Percentiles rank a stretch among this genome's conserved stretches.
Conservation (phyloP, 345 rosid genomes). For the Bretschneidera sinensis region DNA sequence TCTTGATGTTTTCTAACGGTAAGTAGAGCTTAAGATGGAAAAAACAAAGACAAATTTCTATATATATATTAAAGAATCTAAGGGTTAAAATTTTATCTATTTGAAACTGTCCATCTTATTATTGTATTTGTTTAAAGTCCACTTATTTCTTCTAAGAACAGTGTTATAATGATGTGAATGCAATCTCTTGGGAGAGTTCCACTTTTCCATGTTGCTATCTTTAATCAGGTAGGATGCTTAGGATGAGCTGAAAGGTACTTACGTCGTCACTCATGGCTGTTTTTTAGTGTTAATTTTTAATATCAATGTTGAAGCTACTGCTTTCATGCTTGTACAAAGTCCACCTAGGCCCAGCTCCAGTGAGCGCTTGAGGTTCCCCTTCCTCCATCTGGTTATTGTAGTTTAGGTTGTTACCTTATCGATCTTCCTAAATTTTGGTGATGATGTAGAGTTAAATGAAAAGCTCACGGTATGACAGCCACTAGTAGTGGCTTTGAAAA, state of each 20-base stretch:
- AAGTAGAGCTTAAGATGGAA: too few relatives aligned
- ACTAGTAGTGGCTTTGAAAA: slow-evolving; percentile 1
- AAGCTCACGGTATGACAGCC: not conserved
- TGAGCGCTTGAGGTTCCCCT: not conserved
- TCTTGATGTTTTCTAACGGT: not conserved
- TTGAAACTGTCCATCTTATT: not conserved
- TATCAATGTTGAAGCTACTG: not conserved
- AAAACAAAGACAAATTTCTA: too few relatives aligned
- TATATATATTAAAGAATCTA: not conserved
- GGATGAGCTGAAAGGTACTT: not conserved
- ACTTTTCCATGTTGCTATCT: not conserved
- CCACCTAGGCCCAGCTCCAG: too few relatives aligned
- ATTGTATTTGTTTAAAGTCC: not conserved
- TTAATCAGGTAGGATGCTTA: not conserved
- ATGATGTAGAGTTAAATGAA: not conserved
- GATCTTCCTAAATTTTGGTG: not conserved
- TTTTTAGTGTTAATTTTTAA: not conserved
- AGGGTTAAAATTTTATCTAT: too few relatives aligned
- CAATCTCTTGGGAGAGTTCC: not conserved
- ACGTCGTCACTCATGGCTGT: too few relatives aligned
- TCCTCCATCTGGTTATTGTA: not conserved
- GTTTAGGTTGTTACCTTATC: not conserved
- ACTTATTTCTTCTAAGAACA: not conserved
- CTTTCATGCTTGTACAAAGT: too few relatives aligned
- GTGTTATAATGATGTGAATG: not conserved